phyloP scores from a whole-genome alignment of 1,284 basidiomycete species.

The Inonotus hispidus region DNA sequence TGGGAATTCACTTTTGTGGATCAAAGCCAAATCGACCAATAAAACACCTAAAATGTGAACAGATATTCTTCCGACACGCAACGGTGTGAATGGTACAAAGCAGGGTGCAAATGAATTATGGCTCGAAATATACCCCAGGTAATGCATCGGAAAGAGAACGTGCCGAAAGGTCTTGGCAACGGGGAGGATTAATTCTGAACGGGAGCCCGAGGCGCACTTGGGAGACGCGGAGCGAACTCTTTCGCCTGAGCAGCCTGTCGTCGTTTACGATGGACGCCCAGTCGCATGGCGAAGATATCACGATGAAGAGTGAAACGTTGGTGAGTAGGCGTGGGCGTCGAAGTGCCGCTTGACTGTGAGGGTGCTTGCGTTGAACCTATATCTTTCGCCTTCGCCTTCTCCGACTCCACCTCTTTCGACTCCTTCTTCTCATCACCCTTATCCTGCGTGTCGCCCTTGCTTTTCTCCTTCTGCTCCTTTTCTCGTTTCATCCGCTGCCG shows the following conservation, averaged over 20 bases:
- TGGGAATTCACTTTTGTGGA: background rate
- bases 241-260: constrained; percentile 51
- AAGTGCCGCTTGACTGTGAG: constrained; percentile 15
- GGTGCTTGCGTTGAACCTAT: constrained; percentile 19
- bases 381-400: constrained; percentile 28
- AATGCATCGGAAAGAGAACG: background rate
- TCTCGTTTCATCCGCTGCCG: constrained; percentile 52
- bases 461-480: constrained; percentile 43
- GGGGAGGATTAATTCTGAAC: background rate
- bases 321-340: constrained; percentile 31
- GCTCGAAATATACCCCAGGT: background rate
- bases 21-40: background rate
- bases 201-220: constrained; percentile 37
- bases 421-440: constrained; percentile 29
- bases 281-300: constrained; percentile 57
- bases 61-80: no score
- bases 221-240: constrained; percentile 51
- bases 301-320: constrained; percentile 54
- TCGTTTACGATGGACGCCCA: constrained; percentile 49
- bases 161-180: background rate
- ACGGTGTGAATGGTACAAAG: background rate
- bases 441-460: constrained; percentile 34
- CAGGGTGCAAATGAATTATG: background rate
- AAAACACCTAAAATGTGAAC: no score
- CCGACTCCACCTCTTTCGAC: constrained; percentile 31